These are phyloP conservation scores for Lactarius psammicola DNA, from an alignment of 768 basidiomycete species.

Conservation along the genomic window DNA sequence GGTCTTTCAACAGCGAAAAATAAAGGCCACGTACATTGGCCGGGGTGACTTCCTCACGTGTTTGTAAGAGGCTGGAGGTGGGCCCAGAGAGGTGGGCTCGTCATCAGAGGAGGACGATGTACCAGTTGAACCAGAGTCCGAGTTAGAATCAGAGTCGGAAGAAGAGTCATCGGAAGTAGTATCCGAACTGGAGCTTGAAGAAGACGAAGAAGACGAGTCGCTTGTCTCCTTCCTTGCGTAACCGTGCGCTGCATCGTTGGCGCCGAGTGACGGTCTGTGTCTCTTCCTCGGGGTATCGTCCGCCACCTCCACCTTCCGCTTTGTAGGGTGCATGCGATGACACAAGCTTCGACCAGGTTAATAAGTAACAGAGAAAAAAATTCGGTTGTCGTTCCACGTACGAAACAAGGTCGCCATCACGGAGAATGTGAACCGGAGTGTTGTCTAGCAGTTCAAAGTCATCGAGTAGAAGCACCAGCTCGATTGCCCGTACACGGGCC, in stretches of 20 bases:
- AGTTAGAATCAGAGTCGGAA: conserved; percentile 32
- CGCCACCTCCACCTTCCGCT: conserved; percentile 11
- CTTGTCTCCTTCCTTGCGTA: not conserved
- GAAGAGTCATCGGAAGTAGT: conserved; percentile 29
- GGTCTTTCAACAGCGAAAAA: not conserved
- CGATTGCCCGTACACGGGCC: conserved; percentile 4
- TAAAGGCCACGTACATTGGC: conserved; percentile 9
- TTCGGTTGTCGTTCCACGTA: not conserved
- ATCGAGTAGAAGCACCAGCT: conserved; percentile 26
- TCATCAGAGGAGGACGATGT: conserved; percentile 27
- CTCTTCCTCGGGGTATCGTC: conserved; percentile 15
- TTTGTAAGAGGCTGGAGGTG: conserved; percentile 1
- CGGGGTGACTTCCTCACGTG: not conserved
- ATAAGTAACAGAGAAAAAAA: not conserved
- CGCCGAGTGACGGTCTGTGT: not conserved
- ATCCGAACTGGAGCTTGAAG: conserved; percentile 9
- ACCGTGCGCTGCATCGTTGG: not conserved
- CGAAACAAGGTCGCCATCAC: conserved; percentile 28
- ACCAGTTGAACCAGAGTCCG: conserved; percentile 31
- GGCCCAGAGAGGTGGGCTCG: not conserved
- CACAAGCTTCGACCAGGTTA: conserved; percentile 8
- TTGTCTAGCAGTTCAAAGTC: conserved; percentile 28
- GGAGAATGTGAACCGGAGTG: conserved; percentile 19
- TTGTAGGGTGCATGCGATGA: conserved; percentile 15
- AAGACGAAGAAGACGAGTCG: conserved; percentile 7